Conservation (phyloP, 2,329 filamentous ascomycete genomes). For the Didymellaceae sp. region DNA sequence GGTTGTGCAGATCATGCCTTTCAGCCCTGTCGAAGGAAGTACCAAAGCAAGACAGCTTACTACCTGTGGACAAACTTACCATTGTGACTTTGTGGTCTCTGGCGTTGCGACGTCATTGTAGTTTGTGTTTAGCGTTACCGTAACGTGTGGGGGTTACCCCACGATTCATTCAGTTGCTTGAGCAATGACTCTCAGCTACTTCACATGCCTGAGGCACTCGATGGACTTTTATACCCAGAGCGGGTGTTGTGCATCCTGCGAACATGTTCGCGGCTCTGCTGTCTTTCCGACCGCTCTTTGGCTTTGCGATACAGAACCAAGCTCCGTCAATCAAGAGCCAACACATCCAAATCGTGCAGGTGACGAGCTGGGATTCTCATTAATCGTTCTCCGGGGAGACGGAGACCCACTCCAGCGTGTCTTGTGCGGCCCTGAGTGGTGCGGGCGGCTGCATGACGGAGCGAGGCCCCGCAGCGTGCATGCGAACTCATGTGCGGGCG, state of each 20-base stretch:
- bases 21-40: neutral
- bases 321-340: slow-evolving; percentile 1
- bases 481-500: slow-evolving; percentile 11
- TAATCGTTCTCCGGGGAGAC: neutral
- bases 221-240: neutral
- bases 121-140: slow-evolving; percentile 6
- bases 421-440: neutral
- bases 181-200: neutral
- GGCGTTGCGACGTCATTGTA: neutral
- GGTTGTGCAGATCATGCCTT: slow-evolving; percentile 4
- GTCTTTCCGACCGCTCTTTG: slow-evolving; percentile 3
- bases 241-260: neutral
- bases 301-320: neutral
- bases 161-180: neutral
- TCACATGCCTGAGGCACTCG: neutral
- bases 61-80: slow-evolving; percentile 7
- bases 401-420: neutral
- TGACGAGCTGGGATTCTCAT: neutral
- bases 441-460: slow-evolving; percentile 1
- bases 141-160: slow-evolving; percentile 6
- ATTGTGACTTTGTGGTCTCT: neutral
- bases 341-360: neutral
- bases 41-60: neutral
- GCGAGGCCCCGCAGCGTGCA: slow-evolving; percentile 1
- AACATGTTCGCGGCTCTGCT: slow-evolving; percentile 14